phyloP scores from a whole-genome alignment of 768 basidiomycete genomes.

The Leccinum longicurvipes region DNA sequence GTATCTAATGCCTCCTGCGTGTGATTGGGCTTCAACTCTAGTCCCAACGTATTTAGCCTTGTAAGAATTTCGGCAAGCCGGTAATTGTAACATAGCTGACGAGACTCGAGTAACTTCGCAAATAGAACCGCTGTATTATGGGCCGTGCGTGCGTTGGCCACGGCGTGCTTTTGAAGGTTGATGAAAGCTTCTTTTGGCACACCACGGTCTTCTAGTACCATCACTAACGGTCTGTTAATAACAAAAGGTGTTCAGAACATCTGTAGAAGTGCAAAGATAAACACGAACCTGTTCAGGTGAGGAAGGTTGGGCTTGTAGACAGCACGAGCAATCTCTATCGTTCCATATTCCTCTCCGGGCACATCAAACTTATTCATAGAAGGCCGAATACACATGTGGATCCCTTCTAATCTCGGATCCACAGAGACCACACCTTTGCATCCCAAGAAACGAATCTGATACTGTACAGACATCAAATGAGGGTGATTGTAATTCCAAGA shows the following conservation, averaged over 20 bases:
- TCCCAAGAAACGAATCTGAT: conserved; percentile 80
- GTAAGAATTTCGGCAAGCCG: conserved; percentile 50
- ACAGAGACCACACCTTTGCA: conserved; percentile 80
- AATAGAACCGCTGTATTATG: conserved; percentile 53
- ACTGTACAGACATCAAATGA: conserved; percentile 35
- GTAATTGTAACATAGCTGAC: conserved; percentile 47
- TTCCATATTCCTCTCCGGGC: conserved; percentile 43
- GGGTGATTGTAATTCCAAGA: not conserved
- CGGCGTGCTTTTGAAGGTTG: conserved; percentile 56
- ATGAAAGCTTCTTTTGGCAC: conserved; percentile 57
- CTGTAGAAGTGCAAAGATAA: not conserved
- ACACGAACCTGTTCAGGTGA: conserved; percentile 74
- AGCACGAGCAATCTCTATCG: conserved; percentile 70
- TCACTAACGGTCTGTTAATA: conserved; percentile 58
- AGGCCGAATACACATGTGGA: conserved; percentile 63
- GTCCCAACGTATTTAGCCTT: conserved; percentile 43
- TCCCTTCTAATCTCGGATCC: conserved; percentile 50
- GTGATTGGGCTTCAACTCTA: conserved; percentile 43
- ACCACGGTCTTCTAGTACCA: conserved; percentile 75
- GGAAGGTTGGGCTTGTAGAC: conserved; percentile 58
- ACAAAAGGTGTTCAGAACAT: not conserved
- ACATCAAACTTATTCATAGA: conserved; percentile 78
- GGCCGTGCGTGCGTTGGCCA: conserved; percentile 56
- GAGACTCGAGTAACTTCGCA: conserved; percentile 43
- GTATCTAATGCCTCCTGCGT: conserved; percentile 42